These are phyloP conservation scores for Ophiocordyceps camponoti-saundersi DNA, from an alignment of 2,329 filamentous ascomycete genomes.

Conservation along the genomic window DNA sequence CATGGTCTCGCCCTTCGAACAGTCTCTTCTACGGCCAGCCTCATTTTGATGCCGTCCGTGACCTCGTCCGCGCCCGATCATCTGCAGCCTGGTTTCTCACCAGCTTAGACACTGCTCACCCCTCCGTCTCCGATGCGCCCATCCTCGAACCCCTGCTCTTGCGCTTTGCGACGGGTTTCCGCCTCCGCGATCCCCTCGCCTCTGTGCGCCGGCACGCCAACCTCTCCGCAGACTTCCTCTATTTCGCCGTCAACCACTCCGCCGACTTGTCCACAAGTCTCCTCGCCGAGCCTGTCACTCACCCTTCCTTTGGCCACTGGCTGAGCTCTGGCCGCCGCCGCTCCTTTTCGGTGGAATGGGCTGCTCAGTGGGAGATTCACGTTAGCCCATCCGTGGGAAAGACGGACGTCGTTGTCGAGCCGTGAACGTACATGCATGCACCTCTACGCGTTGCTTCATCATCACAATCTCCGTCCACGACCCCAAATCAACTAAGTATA, in stretches of 20 bases:
- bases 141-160: conserved; percentile 44
- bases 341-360: conserved; percentile 15
- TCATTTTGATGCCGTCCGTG: conserved; percentile 46
- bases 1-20: conserved; percentile 37
- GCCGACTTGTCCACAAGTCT: conserved; percentile 26
- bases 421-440: not conserved
- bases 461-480: not conserved
- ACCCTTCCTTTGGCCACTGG: conserved; percentile 23
- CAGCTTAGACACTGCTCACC: conserved; percentile 37
- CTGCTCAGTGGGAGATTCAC: conserved; percentile 24
- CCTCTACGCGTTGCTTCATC: not conserved
- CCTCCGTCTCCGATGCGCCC: conserved; percentile 49
- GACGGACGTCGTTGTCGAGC: not conserved
- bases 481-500: not conserved
- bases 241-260: conserved; percentile 29
- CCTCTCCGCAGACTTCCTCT: conserved; percentile 39
- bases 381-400: conserved; percentile 13
- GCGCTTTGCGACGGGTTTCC: conserved; percentile 42
- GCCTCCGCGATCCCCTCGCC: conserved; percentile 36
- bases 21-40: conserved; percentile 44
- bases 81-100: conserved; percentile 37
- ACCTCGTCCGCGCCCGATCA: conserved; percentile 29
- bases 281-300: conserved; percentile 29
- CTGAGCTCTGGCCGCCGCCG: conserved; percentile 15
- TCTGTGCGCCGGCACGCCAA: conserved; percentile 39